A percentile compares a stretch with the other conserved stretches of the same genome.
Evolutionary conservation across 2,329 filamentous ascomycete genomes (phyloP).

Genomic region (Verticillium dahliae): DNA sequence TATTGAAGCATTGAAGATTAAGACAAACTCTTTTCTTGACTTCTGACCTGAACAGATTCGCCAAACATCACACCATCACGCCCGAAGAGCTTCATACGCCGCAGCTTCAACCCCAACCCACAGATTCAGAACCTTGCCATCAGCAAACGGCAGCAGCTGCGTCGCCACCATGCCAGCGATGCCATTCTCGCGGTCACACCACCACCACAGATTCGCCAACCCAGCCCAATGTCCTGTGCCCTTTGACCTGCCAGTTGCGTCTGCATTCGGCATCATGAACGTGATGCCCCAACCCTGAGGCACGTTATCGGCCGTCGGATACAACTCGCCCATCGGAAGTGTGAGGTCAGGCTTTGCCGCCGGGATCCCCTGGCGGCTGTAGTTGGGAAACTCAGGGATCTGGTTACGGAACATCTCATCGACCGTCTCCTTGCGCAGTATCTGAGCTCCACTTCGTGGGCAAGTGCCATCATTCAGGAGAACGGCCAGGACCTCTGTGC

Average conservation of each 20-base stretch:
- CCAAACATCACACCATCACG: conserved; percentile 7
- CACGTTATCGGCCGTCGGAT: conserved; percentile 32
- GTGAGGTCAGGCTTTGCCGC: conserved; percentile 42
- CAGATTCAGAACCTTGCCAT: conserved; percentile 30
- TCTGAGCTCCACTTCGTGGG: conserved; percentile 44
- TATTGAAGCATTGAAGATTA: too few relatives aligned
- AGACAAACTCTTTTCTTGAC: too few relatives aligned
- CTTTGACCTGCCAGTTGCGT: conserved; percentile 42
- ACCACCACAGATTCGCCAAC: conserved; percentile 56
- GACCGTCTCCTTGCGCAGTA: conserved; percentile 52
- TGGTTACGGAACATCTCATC: conserved; percentile 61
- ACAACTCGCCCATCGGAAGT: conserved; percentile 42
- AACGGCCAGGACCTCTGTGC: conserved; percentile 48
- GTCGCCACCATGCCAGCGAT: conserved; percentile 44
- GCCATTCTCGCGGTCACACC: conserved; percentile 53
- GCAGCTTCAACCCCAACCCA: conserved; percentile 31
- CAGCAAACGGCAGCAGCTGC: conserved; percentile 45
- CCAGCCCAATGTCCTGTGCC: conserved; percentile 53
- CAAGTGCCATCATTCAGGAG: conserved; percentile 59
- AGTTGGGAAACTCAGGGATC: conserved; percentile 47
- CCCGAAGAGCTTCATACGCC: conserved; percentile 22
- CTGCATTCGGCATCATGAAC: conserved; percentile 45
- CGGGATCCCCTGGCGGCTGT: conserved; percentile 35
- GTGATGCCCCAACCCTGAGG: conserved; percentile 61
- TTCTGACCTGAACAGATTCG: too few relatives aligned